These are phyloP conservation scores for Haematococcus sp. DNA, from an alignment of 139 green algal genomes.

Conservation along the genomic window DNA sequence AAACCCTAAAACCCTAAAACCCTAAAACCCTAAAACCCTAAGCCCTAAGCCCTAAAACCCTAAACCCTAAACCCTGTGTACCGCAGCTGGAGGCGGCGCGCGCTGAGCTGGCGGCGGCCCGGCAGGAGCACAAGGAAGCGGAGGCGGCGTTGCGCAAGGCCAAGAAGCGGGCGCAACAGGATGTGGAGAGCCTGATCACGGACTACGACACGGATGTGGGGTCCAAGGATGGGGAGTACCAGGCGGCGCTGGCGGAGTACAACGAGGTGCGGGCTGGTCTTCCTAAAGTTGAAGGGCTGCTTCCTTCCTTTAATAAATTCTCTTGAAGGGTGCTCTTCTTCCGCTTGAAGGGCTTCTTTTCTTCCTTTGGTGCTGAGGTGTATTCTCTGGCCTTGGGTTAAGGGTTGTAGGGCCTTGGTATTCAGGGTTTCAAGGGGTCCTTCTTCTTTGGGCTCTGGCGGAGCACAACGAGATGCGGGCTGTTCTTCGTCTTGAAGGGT, in stretches of 20 bases:
- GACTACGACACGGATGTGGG: conserved; percentile 45
- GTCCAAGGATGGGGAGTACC: conserved; percentile 39
- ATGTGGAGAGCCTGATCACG: conserved; percentile 42
- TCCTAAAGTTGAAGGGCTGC: neutral
- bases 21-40: too few species aligned
- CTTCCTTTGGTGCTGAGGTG: neutral
- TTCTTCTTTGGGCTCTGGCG: too few species aligned
- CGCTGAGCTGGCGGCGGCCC: conserved; percentile 11
- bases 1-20: too few species aligned
- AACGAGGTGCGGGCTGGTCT: neutral
- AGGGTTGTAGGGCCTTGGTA: neutral
- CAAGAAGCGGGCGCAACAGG: conserved; percentile 39
- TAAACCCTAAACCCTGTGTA: too few species aligned
- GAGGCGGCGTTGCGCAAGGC: conserved; percentile 34
- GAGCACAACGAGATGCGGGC: conserved; percentile 17
- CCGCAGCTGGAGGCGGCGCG: conserved; percentile 21
- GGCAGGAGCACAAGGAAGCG: conserved; percentile 25
- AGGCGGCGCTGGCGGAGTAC: conserved; percentile 23
- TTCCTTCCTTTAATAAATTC: neutral
- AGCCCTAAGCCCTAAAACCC: too few species aligned
- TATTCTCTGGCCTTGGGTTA: neutral
- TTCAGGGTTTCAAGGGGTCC: too few species aligned
- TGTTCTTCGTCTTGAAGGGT: neutral
- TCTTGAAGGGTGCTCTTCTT: neutral
- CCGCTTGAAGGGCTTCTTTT: neutral